These are phyloP conservation scores for Handroanthus guayacan DNA, from an alignment of 257 asterid genomes.

Conservation along the genomic window DNA sequence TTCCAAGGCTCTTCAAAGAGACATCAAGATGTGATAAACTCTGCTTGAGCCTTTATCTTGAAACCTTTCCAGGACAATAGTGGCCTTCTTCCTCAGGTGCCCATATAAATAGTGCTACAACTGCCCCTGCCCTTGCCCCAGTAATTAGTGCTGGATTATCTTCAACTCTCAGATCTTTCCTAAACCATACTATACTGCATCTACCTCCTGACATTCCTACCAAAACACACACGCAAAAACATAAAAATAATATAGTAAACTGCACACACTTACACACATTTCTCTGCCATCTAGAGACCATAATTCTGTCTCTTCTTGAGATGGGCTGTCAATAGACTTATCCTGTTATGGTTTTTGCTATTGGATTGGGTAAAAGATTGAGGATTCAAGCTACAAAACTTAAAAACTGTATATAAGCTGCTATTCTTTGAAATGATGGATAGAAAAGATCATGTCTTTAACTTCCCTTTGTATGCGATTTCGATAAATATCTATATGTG, in stretches of 20 bases:
- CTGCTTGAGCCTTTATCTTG: conserved; percentile 97
- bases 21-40: conserved; percentile 81
- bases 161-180: conserved; percentile 95
- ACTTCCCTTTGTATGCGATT: neutral
- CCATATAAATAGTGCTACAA: conserved; percentile 79
- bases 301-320: conserved; percentile 19
- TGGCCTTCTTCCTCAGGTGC: conserved; percentile 96
- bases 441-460: conserved; percentile 31
- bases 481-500: neutral
- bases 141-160: conserved; percentile 93
- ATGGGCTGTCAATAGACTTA: conserved; percentile 32
- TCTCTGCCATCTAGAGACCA: conserved; percentile 16
- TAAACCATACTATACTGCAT: conserved; percentile 91
- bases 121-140: conserved; percentile 84
- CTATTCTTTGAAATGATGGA: conserved; percentile 12
- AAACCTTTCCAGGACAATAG: conserved; percentile 85
- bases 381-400: conserved; percentile 38
- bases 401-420: conserved; percentile 3
- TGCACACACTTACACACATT: neutral
- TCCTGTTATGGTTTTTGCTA: conserved; percentile 37
- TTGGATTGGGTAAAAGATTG: conserved; percentile 17
- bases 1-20: conserved; percentile 84
- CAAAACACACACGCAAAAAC: conserved; percentile 15
- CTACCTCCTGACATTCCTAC: conserved; percentile 68
- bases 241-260: neutral